phyloP scores from a whole-genome alignment of 2,329 filamentous ascomycete species.

The Talaromyces marneffei region DNA sequence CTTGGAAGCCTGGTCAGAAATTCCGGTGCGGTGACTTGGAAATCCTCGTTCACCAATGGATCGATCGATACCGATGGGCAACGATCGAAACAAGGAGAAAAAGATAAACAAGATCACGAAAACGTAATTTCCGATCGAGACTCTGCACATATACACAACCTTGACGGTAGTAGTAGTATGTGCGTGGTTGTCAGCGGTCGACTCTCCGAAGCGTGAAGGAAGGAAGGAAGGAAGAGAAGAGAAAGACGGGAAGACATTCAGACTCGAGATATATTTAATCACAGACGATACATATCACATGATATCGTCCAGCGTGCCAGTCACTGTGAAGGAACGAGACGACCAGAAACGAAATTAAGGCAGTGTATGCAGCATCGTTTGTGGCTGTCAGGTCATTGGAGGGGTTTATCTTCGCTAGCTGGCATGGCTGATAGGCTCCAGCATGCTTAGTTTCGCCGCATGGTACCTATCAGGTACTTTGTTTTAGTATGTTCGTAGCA shows the following conservation, averaged over 20 bases:
- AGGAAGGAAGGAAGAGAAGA: constrained; percentile 36
- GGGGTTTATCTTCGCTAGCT: neutral
- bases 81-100: constrained; percentile 27
- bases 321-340: neutral
- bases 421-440: neutral
- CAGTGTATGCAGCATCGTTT: neutral
- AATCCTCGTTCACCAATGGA: constrained; percentile 18
- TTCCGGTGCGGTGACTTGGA: constrained; percentile 26
- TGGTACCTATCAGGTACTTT: neutral
- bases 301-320: neutral
- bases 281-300: constrained; percentile 3
- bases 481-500: neutral
- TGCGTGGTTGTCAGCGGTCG: constrained; percentile 30
- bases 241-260: constrained; percentile 2
- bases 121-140: constrained; percentile 12
- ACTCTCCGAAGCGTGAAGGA: constrained; percentile 44
- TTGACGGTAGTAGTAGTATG: constrained; percentile 20
- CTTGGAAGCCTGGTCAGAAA: constrained; percentile 47
- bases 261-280: neutral
- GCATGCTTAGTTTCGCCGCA: neutral
- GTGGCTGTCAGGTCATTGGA: neutral
- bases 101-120: constrained; percentile 13
- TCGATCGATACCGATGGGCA: constrained; percentile 10
- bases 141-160: constrained; percentile 12
- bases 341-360: neutral